Conservation (phyloP, 768 basidiomycete genomes). For the Naganishia friedmannii region DNA sequence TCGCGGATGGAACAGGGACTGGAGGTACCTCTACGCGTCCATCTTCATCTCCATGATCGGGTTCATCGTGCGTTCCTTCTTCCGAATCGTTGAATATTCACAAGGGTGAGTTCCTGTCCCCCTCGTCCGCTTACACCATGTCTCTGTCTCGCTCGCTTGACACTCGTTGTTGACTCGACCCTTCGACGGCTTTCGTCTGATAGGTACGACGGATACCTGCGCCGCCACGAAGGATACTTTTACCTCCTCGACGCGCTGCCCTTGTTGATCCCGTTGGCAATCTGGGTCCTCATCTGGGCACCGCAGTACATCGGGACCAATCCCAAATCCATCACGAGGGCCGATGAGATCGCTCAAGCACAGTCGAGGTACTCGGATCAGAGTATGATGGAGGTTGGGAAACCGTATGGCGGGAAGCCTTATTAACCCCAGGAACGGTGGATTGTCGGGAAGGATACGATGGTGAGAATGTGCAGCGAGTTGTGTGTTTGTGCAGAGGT, state of each 20-base stretch:
- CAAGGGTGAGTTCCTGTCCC: conserved; percentile 34
- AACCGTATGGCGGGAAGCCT: background rate
- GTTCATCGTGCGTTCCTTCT: conserved; percentile 26
- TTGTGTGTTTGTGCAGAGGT: background rate
- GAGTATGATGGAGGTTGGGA: background rate
- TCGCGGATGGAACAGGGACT: conserved; percentile 11
- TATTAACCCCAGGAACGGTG: background rate
- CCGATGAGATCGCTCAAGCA: background rate
- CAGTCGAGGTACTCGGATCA: conserved; percentile 19
- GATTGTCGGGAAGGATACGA: no score
- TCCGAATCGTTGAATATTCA: conserved; percentile 25
- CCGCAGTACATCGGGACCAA: conserved; percentile 22
- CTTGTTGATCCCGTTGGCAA: conserved; percentile 43
- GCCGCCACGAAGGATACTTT: conserved; percentile 47
- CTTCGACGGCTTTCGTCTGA: background rate
- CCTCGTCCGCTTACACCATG: no score
- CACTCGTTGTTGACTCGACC: background rate
- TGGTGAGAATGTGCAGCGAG: background rate
- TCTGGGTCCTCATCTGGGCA: conserved; percentile 49
- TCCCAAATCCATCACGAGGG: background rate
- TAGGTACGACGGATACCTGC: conserved; percentile 46
- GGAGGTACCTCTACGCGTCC: conserved; percentile 23
- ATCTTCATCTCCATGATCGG: conserved; percentile 23
- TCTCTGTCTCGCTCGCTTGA: no score
- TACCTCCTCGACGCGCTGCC: conserved; percentile 49